Base-by-base conservation (phyloP, 2,329 filamentous ascomycete species). In the Penicillium griseofulvum region DNA sequence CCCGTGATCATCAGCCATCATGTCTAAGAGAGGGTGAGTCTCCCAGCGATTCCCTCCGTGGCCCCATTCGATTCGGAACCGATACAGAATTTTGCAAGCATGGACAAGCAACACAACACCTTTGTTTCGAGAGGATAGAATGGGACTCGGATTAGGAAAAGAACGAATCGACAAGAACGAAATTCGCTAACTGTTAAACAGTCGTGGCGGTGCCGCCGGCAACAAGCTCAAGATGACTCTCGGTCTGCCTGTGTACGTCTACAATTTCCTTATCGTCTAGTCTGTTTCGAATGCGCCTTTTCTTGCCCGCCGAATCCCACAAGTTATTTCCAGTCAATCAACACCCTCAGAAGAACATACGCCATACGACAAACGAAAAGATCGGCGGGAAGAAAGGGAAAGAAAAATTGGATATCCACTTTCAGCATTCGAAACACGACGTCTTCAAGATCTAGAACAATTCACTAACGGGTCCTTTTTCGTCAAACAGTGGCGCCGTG, bases 191-290 rank as follows among this genome's bases (percentile, higher is more conserved):
- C 61, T 47, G 49, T 58, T 57, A 14, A 50, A 66, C 68, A 84
- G 83, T 78, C 81, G 84, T 75, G 83, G 91, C 86, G 90, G 89
- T 89, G 89, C 91, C 85, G 89, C 92, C 76, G 94, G 94, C 87
- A 95, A 95, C 90, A 99, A 99, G 90, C 90, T 97, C 76, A 97
- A 96, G 90, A 99, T 99, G 94, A 97, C 94, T 80, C 91, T 99
- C 82, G 94, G 91, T 97, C 91, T 99, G 76, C 94, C 94, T 82
- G 91, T 96, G 92, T 97, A 96, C 80, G 91, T 90, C 74, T 62
- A 34, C 56, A 54, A 53, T 59, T 55, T 56, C 37, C 45, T 54
- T 49, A 58, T 48, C 58, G 48, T 46, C 46, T 44, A 46, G 48
- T 49, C 26, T 38, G 34, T 49, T 36, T 44, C 53, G 49, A 58